Percentiles rank a stretch among this genome's conserved stretches.
These are phyloP conservation scores for Hyaloscypha bicolor DNA, from an alignment of 495 filamentous ascomycete genomes.

Conservation along the genomic window DNA sequence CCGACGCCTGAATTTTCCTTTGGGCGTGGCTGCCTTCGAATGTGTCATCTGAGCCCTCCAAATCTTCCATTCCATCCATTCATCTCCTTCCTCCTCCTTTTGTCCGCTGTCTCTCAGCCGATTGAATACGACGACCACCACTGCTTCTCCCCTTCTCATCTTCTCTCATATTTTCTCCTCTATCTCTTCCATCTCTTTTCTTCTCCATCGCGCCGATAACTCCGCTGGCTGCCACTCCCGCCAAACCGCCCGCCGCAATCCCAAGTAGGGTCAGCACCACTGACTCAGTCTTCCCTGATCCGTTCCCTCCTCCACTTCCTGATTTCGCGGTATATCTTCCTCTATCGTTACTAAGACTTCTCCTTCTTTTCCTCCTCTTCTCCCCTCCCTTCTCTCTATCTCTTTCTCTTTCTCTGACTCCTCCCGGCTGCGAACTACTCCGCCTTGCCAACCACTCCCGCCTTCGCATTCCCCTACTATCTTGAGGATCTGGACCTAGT, in stretches of 20 bases:
- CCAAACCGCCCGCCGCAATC: constrained; percentile 2
- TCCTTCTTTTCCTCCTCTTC: background rate
- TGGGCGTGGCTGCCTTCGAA: too few relatives aligned
- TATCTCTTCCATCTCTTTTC: background rate
- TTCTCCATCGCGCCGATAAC: constrained; percentile 4
- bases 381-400: background rate
- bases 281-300: background rate
- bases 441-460: background rate
- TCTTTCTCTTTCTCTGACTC: background rate
- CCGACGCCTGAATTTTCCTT: too few relatives aligned
- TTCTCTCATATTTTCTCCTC: background rate
- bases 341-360: background rate
- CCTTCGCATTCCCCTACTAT: background rate
- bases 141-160: background rate
- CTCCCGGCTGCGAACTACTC: background rate
- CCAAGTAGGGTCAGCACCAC: constrained; percentile 8
- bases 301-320: background rate
- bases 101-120: background rate
- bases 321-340: background rate
- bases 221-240: background rate
- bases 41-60: background rate
- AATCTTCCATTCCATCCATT: background rate
- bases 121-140: background rate
- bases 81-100: background rate
- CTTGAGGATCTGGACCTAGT: background rate